A percentile compares a stretch with the other conserved stretches of the same genome.
These are phyloP conservation scores for Beauveria medogensis DNA, from an alignment of 2,329 filamentous ascomycete species.

Conservation along the genomic window DNA sequence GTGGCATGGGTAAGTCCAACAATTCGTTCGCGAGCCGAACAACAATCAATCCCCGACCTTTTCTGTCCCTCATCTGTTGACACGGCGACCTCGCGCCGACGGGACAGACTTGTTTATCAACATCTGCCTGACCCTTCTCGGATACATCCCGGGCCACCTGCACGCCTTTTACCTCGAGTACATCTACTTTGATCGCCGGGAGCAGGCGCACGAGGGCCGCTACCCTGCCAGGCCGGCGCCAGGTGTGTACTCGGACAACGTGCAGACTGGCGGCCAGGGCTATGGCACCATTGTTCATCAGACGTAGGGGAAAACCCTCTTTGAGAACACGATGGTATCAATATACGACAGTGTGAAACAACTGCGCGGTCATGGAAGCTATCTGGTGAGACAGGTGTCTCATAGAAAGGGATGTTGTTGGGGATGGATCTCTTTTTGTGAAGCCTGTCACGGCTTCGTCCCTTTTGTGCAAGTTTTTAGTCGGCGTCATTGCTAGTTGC, in stretches of 20 bases:
- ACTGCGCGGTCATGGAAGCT: too few relatives aligned
- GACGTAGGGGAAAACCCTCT: not conserved
- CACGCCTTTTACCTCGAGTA: conserved; percentile 79
- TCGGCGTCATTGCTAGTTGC: not conserved
- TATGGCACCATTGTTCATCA: conserved; percentile 44
- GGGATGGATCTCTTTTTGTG: not conserved
- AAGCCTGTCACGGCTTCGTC: not conserved
- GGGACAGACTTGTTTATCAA: conserved; percentile 55
- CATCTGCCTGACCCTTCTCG: conserved; percentile 56
- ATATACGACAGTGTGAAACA: too few relatives aligned
- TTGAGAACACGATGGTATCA: too few relatives aligned
- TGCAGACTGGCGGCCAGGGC: conserved; percentile 64
- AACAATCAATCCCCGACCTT: not conserved
- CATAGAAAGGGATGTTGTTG: not conserved
- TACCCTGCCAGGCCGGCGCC: conserved; percentile 49
- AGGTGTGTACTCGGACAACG: conserved; percentile 62
- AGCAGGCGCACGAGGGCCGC: conserved; percentile 52
- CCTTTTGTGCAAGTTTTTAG: not conserved
- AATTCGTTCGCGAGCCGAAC: not conserved
- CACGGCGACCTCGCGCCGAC: not conserved
- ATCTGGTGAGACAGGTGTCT: too few relatives aligned
- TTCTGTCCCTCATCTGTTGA: not conserved
- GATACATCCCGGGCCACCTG: conserved; percentile 70
- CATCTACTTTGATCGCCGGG: conserved; percentile 68
- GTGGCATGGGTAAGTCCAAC: conserved; percentile 42